Evolutionary conservation across 257 asterid species (phyloP).

Genomic region (Fraxinus anomala): DNA sequence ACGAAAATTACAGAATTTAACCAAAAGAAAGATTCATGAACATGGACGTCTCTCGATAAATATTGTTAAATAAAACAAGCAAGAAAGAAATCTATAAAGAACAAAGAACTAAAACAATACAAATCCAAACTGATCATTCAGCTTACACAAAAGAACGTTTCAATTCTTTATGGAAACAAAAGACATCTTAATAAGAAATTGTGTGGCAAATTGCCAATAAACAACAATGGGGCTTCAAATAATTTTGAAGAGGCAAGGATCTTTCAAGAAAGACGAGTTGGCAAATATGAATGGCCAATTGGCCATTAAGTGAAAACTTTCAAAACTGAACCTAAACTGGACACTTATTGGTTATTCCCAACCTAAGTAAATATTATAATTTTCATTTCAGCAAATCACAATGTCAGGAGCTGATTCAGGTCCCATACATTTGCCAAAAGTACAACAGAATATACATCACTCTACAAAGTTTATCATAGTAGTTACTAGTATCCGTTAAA

Average conservation of each 20-base stretch:
- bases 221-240: not conserved
- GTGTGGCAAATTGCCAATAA: not conserved
- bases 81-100: not conserved
- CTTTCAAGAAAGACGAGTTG: not conserved
- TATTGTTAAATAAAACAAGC: not conserved
- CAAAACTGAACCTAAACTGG: too few relatives aligned
- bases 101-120: not conserved
- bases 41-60: not conserved
- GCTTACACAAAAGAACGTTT: too few relatives aligned
- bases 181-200: not conserved
- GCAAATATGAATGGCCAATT: conserved; percentile 1
- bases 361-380: too few relatives aligned
- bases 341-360: too few relatives aligned
- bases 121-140: too few relatives aligned
- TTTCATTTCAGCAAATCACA: too few relatives aligned
- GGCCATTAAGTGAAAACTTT: conserved; percentile 6
- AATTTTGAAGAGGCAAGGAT: not conserved
- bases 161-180: not conserved
- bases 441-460: not conserved
- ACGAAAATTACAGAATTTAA: conserved; percentile 23
- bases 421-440: not conserved
- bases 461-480: not conserved
- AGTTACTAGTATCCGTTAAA: not conserved
- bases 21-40: conserved; percentile 2
- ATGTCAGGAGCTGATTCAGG: too few relatives aligned